Evolutionary conservation across 1,139 yeast genomes (phyloP).

Genomic region (Suhomyces taliae): DNA sequence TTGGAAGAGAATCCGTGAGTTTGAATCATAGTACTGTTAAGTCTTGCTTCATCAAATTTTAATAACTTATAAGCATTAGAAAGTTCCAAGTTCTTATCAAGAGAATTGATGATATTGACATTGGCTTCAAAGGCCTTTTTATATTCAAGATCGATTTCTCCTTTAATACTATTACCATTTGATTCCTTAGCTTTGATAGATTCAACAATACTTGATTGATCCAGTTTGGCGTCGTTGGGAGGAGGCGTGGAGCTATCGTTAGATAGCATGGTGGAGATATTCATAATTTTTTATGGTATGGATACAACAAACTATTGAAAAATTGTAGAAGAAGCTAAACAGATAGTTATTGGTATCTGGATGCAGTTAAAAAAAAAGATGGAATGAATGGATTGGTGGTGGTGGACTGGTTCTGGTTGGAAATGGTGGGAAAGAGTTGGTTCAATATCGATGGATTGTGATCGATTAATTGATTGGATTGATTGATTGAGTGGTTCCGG

Average conservation of each 20-base stretch:
- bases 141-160: constrained; percentile 11
- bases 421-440: too few relatives aligned
- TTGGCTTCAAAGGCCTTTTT: constrained; percentile 26
- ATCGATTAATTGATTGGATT: too few relatives aligned
- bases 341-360: too few relatives aligned
- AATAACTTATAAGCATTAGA: constrained; percentile 29
- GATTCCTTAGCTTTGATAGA: constrained; percentile 1
- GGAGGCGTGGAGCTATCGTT: constrained; percentile 21
- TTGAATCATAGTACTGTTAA: constrained; percentile 25
- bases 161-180: background rate
- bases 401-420: too few relatives aligned
- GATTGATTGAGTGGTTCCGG: too few relatives aligned
- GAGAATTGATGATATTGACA: constrained; percentile 26
- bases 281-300: constrained; percentile 22
- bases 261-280: constrained; percentile 45
- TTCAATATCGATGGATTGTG: too few relatives aligned
- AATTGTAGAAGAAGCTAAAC: too few relatives aligned
- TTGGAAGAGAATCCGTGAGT: constrained; percentile 31
- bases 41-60: constrained; percentile 29
- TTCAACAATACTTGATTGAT: constrained; percentile 1
- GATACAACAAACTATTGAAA: background rate
- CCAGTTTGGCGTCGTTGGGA: constrained; percentile 1
- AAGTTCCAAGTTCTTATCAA: constrained; percentile 30
- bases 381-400: too few relatives aligned
- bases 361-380: too few relatives aligned